Conservation (phyloP, 495 filamentous ascomycete species). For the Melanomma pulvis-pyrius region DNA sequence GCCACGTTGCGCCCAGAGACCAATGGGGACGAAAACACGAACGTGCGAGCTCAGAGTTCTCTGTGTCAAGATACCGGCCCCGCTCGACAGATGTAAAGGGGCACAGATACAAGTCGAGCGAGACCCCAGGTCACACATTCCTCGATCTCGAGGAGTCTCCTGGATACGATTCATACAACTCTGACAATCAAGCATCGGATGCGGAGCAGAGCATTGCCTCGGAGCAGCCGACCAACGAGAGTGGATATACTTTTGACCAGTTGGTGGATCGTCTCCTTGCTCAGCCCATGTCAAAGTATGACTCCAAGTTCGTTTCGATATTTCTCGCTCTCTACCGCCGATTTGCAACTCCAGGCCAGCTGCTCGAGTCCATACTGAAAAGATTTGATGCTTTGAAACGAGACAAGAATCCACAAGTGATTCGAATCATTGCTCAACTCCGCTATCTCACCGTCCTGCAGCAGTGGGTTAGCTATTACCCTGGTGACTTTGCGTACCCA, state of each 20-base stretch:
- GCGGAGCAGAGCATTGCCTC: slow-evolving; percentile 30
- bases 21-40: slow-evolving; percentile 40
- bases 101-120: slow-evolving; percentile 36
- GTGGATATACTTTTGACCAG: slow-evolving; percentile 70
- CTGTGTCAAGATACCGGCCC: slow-evolving; percentile 29
- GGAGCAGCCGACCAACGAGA: slow-evolving; percentile 37
- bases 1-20: slow-evolving; percentile 37
- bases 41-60: slow-evolving; percentile 47
- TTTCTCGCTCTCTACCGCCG: slow-evolving; percentile 96
- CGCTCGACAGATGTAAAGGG: slow-evolving; percentile 22
- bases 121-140: slow-evolving; percentile 38
- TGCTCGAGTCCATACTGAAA: slow-evolving; percentile 72
- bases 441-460: slow-evolving; percentile 81
- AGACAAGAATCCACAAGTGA: slow-evolving; percentile 59
- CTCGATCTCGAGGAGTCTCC: slow-evolving; percentile 46
- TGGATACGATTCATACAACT: slow-evolving; percentile 38
- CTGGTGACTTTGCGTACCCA: slow-evolving; percentile 88
- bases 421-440: slow-evolving; percentile 75
- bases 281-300: slow-evolving; percentile 78
- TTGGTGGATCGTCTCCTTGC: slow-evolving; percentile 83
- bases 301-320: slow-evolving; percentile 79
- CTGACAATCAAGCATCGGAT: slow-evolving; percentile 27
- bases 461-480: slow-evolving; percentile 87
- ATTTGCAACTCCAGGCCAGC: slow-evolving; percentile 77
- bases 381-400: slow-evolving; percentile 67